These are phyloP conservation scores for Pythium oligandrum DNA, from an alignment of 352 stramenopile genomes.

Conservation along the genomic window DNA sequence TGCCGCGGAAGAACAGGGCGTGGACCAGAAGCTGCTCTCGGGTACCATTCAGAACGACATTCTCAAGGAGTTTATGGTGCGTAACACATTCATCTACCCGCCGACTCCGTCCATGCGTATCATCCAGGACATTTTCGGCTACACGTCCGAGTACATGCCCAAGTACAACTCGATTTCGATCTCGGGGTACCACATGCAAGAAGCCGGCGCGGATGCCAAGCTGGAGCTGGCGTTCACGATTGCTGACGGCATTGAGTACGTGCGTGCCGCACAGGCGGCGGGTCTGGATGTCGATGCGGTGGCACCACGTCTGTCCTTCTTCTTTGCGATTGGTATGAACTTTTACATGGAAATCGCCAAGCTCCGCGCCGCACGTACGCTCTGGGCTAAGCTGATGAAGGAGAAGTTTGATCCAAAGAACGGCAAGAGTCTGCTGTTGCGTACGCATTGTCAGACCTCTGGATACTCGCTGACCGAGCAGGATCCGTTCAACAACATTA, in stretches of 20 bases:
- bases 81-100: slow-evolving; percentile 99
- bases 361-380: slow-evolving; percentile 87
- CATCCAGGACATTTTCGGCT: slow-evolving; percentile 97
- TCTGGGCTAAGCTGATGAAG: slow-evolving; percentile 94
- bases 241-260: slow-evolving; percentile 96
- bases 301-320: slow-evolving; percentile 94
- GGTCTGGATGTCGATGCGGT: slow-evolving; percentile 93
- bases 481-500: slow-evolving; percentile 98
- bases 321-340: slow-evolving; percentile 98
- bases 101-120: slow-evolving; percentile 92
- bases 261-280: slow-evolving; percentile 88
- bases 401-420: slow-evolving; percentile 95
- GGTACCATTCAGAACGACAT: slow-evolving; percentile 95
- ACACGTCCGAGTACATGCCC: slow-evolving; percentile 94
- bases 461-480: slow-evolving; percentile 96
- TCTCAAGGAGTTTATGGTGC: slow-evolving; percentile 95
- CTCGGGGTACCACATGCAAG: slow-evolving; percentile 98
- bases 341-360: slow-evolving; percentile 98
- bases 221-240: slow-evolving; percentile 97
- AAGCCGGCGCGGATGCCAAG: slow-evolving; percentile 92
- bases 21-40: slow-evolving; percentile 81
- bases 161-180: slow-evolving; percentile 98
- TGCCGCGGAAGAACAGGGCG: slow-evolving; percentile 94
- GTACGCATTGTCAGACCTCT: slow-evolving; percentile 96
- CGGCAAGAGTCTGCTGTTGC: slow-evolving; percentile 89